Conservation (phyloP, 2,329 filamentous ascomycete species). For the Paramyrothecium roridum region DNA sequence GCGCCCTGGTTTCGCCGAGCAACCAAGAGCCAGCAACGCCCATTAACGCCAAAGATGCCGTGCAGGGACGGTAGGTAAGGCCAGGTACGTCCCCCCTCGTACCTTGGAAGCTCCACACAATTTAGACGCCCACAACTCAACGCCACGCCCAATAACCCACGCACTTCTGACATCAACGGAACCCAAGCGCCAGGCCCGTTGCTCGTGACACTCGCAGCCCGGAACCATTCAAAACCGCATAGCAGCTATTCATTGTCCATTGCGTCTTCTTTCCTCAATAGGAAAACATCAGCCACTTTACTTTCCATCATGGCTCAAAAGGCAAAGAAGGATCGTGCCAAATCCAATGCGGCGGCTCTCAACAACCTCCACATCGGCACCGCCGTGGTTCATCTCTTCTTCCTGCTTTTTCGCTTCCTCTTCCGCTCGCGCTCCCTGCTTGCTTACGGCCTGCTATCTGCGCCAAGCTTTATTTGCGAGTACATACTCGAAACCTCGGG, state of each 20-base stretch:
- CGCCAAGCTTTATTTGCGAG: conserved; percentile 75
- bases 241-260: too few species aligned
- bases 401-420: conserved; percentile 69
- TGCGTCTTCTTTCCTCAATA: background rate
- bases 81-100: background rate
- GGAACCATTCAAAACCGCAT: too few species aligned
- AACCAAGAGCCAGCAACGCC: conserved; percentile 16
- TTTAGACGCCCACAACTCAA: background rate
- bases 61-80: too few species aligned
- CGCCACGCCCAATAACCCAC: background rate
- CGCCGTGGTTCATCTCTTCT: conserved; percentile 67
- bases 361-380: conserved; percentile 80
- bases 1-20: conserved; percentile 14
- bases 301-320: conserved; percentile 60
- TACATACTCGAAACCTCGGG: conserved; percentile 82
- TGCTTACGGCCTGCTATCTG: conserved; percentile 69
- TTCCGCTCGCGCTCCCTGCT: conserved; percentile 62
- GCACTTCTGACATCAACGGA: background rate
- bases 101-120: background rate
- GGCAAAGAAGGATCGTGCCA: conserved; percentile 65
- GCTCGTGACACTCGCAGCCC: too few species aligned
- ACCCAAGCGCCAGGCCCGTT: too few species aligned
- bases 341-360: conserved; percentile 73
- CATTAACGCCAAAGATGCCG: background rate
- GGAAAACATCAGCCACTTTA: too few species aligned